Conservation (phyloP, 192 early-diverging fungal species). For the Dimargaris verticillata region DNA sequence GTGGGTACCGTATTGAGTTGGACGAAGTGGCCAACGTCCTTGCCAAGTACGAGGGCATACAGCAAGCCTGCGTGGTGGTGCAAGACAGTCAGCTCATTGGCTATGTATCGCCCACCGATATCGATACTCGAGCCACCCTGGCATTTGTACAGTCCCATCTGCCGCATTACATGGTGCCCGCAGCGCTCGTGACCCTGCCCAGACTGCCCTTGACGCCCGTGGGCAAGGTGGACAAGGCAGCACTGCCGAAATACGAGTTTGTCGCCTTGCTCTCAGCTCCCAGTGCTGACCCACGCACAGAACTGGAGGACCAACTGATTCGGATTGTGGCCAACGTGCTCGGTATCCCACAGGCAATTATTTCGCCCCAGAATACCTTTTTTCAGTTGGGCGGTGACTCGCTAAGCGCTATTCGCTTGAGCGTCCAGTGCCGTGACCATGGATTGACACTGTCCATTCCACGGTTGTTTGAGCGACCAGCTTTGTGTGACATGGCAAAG, state of each 20-base stretch:
- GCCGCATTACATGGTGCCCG: not conserved
- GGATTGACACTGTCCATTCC: not conserved
- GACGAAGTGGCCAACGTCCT: slow-evolving; percentile 17
- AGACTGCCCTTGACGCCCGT: not conserved
- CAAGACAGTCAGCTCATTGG: not conserved
- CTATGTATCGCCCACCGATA: not conserved
- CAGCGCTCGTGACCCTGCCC: not conserved
- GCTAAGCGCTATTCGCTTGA: not conserved
- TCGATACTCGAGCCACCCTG: too few relatives aligned
- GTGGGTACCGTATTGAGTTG: slow-evolving; percentile 21
- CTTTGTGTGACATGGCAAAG: too few relatives aligned
- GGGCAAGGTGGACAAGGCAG: not conserved
- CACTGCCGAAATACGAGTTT: not conserved
- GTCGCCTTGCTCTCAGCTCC: too few relatives aligned
- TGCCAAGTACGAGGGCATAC: slow-evolving; percentile 11
- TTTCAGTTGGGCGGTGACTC: slow-evolving; percentile 8
- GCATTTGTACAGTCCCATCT: not conserved
- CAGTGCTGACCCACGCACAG: not conserved
- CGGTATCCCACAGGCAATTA: not conserved
- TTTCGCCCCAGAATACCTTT: not conserved
- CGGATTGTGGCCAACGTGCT: not conserved
- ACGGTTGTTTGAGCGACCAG: not conserved
- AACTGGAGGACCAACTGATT: not conserved
- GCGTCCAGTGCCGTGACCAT: not conserved
- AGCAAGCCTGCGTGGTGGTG: slow-evolving; percentile 14